Evolutionary conservation across 2,329 filamentous ascomycete species (phyloP).

Genomic region (Sphaceloma murrayae): DNA sequence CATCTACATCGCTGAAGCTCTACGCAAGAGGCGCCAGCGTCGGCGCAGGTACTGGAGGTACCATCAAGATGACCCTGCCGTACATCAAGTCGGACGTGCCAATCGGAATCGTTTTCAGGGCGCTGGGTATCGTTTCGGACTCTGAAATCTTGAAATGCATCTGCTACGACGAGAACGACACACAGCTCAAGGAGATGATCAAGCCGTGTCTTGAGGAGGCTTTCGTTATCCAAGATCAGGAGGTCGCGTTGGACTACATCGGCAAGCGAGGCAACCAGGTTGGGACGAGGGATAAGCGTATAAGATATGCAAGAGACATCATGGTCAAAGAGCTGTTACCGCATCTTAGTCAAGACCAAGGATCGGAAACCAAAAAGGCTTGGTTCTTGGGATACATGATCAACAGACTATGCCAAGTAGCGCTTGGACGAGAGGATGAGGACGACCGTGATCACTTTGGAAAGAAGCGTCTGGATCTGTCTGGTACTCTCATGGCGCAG

Average conservation of each 20-base stretch:
- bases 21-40: constrained; percentile 72
- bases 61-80: constrained; percentile 81
- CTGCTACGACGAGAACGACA: constrained; percentile 90
- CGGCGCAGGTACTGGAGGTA: constrained; percentile 74
- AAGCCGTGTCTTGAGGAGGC: constrained; percentile 96
- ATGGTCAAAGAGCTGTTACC: constrained; percentile 94
- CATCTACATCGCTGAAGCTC: constrained; percentile 82
- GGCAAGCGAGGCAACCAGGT: constrained; percentile 76
- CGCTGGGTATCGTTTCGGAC: constrained; percentile 89
- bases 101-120: constrained; percentile 90
- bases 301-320: constrained; percentile 85
- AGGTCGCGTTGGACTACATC: constrained; percentile 90
- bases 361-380: constrained; percentile 89
- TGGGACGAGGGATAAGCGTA: constrained; percentile 75
- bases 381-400: constrained; percentile 99
- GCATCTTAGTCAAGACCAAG: constrained; percentile 90
- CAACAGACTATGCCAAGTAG: constrained; percentile 86
- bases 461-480: constrained; percentile 94
- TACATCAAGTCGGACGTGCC: constrained; percentile 92
- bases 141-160: constrained; percentile 98
- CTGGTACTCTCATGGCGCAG: constrained; percentile 88
- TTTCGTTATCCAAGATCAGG: constrained; percentile 89
- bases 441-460: constrained; percentile 98
- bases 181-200: constrained; percentile 93
- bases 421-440: constrained; percentile 81